These are phyloP conservation scores for Puccinia novopanici DNA, from an alignment of 1,284 basidiomycete species.

Conservation along the genomic window DNA sequence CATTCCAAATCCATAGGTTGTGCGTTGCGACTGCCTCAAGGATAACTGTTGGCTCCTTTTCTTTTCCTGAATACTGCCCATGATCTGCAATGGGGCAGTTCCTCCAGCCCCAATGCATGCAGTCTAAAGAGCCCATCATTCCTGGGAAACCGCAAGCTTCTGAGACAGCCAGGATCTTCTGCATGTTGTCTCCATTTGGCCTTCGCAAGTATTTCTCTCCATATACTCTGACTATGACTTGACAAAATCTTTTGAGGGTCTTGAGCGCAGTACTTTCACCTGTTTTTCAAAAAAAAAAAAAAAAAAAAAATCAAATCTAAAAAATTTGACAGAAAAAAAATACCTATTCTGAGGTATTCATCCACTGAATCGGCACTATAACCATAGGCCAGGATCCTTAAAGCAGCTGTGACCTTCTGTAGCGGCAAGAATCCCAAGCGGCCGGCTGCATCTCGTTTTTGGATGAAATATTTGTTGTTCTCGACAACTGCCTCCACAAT, in stretches of 20 bases:
- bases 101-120: slow-evolving; percentile 30
- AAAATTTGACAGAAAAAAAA: too few species aligned
- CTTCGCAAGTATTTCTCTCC: background rate
- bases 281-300: too few species aligned
- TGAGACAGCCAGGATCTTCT: background rate
- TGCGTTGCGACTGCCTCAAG: background rate
- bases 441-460: background rate
- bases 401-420: too few species aligned
- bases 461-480: background rate
- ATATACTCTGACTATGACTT: background rate
- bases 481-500: slow-evolving; percentile 1
- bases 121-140: slow-evolving; percentile 20
- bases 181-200: background rate
- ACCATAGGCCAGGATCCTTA: slow-evolving; percentile 19
- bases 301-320: too few species aligned
- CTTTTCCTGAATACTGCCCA: slow-evolving; percentile 12
- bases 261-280: background rate
- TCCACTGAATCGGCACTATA: background rate
- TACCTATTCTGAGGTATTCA: slow-evolving; percentile 22
- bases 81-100: slow-evolving; percentile 21
- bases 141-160: slow-evolving; percentile 9
- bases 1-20: background rate
- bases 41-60: slow-evolving; percentile 13
- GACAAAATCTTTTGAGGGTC: background rate
- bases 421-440: too few species aligned